A percentile compares a stretch with the other conserved stretches of the same genome.
phyloP scores from a whole-genome alignment of 129 eudicot genomes.

The Escallonia rubra region DNA sequence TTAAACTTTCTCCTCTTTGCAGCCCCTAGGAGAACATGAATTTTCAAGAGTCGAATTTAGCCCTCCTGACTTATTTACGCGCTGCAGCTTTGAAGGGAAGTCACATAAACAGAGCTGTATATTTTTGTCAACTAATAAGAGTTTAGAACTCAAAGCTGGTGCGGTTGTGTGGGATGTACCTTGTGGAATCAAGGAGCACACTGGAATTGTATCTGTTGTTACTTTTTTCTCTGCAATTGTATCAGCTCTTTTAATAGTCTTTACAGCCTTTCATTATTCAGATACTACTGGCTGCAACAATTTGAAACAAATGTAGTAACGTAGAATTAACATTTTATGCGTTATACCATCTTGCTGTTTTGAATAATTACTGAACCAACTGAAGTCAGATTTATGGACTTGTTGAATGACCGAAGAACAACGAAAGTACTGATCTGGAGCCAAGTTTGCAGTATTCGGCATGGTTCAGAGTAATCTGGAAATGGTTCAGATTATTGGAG shows the following conservation, averaged over 20 bases:
- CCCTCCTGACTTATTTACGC: slow-evolving; percentile 51
- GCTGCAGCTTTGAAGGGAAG: slow-evolving; percentile 33
- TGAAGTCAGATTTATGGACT: no score
- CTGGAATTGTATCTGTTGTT: slow-evolving; percentile 49
- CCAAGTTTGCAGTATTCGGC: no score
- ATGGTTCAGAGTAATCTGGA: no score
- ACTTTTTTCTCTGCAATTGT: slow-evolving; percentile 69
- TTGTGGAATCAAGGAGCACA: slow-evolving; percentile 59
- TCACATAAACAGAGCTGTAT: slow-evolving; percentile 28
- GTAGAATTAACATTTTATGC: slow-evolving; percentile 3
- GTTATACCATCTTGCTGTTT: not conserved
- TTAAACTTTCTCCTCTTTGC: slow-evolving; percentile 13
- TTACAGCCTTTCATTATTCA: slow-evolving; percentile 42
- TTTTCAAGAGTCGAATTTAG: slow-evolving; percentile 60
- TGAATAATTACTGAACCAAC: no score
- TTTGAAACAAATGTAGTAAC: slow-evolving; percentile 36
- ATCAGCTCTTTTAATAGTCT: slow-evolving; percentile 53
- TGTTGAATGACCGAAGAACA: no score
- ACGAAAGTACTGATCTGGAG: no score
- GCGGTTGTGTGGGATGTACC: slow-evolving; percentile 71
- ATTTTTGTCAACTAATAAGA: slow-evolving; percentile 18
- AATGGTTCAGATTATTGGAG: no score
- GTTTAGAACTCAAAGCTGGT: slow-evolving; percentile 8
- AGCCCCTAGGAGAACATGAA: slow-evolving; percentile 65
- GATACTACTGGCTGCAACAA: slow-evolving; percentile 1